These are phyloP conservation scores for Rutstroemia sydowiana DNA, from an alignment of 2,329 filamentous ascomycete species.

Conservation along the genomic window DNA sequence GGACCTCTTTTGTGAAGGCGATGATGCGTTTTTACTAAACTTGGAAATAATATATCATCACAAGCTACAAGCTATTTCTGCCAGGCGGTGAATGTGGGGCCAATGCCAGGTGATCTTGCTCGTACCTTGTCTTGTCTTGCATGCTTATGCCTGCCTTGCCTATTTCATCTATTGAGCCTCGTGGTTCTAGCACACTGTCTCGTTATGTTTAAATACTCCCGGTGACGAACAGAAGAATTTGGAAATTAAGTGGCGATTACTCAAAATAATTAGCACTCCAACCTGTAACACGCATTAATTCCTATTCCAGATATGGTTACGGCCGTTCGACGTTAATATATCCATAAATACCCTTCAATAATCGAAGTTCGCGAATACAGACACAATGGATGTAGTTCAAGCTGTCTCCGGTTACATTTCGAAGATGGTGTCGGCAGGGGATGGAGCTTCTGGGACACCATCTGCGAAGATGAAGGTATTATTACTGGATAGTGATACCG, in stretches of 20 bases:
- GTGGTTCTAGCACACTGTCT: neutral
- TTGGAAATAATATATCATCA: neutral
- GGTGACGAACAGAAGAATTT: neutral
- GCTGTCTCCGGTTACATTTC: slow-evolving; percentile 91
- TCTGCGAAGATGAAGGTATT: slow-evolving; percentile 98
- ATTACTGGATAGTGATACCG: slow-evolving; percentile 85
- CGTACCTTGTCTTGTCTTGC: too few species aligned
- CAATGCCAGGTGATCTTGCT: neutral
- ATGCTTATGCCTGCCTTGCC: neutral
- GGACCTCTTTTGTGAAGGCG: neutral
- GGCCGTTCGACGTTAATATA: neutral
- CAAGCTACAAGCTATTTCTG: neutral
- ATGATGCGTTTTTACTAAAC: too few species aligned
- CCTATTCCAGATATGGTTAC: neutral
- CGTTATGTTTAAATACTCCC: neutral
- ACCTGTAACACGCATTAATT: neutral
- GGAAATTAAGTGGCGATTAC: neutral
- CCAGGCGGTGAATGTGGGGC: neutral
- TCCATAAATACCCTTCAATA: neutral
- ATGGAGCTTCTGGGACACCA: slow-evolving; percentile 56
- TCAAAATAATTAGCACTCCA: neutral
- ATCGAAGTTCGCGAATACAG: neutral
- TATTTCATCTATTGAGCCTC: neutral
- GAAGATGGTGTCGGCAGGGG: slow-evolving; percentile 86
- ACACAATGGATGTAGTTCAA: slow-evolving; percentile 84